Evolutionary conservation across 768 basidiomycete species (phyloP).

Genomic region (Boletus rex-veris): DNA sequence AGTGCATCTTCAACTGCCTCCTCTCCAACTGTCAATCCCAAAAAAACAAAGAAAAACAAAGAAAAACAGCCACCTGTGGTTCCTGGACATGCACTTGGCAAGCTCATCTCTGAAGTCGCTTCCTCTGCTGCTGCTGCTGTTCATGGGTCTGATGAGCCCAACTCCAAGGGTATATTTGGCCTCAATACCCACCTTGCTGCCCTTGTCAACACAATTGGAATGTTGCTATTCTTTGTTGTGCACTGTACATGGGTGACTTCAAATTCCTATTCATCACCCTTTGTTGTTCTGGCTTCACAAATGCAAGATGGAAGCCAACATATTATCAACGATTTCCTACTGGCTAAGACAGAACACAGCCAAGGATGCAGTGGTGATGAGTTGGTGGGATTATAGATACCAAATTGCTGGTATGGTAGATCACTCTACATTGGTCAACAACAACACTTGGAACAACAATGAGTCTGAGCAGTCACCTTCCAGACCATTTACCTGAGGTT

Average conservation of each 20-base stretch:
- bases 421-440: slow-evolving; percentile 92
- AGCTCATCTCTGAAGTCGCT: slow-evolving; percentile 40
- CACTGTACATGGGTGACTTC: slow-evolving; percentile 98
- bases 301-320: slow-evolving; percentile 83
- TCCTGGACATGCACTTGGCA: slow-evolving; percentile 35
- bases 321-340: slow-evolving; percentile 98
- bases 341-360: slow-evolving; percentile 97
- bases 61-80: slow-evolving; percentile 44
- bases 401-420: slow-evolving; percentile 99
- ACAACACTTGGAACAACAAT: slow-evolving; percentile 99
- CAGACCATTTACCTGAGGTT: slow-evolving; percentile 4
- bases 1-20: slow-evolving; percentile 27
- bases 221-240: slow-evolving; percentile 87
- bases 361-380: slow-evolving; percentile 91
- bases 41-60: slow-evolving; percentile 57
- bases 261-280: slow-evolving; percentile 94
- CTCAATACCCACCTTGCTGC: slow-evolving; percentile 79
- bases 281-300: slow-evolving; percentile 83
- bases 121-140: slow-evolving; percentile 32
- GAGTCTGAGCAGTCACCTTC: slow-evolving; percentile 31
- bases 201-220: slow-evolving; percentile 67
- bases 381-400: slow-evolving; percentile 99
- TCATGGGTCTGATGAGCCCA: slow-evolving; percentile 5
- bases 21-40: slow-evolving; percentile 26
- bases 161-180: slow-evolving; percentile 68